Base-by-base conservation (phyloP, 129 eudicot species). In the Logfia minima region DNA sequence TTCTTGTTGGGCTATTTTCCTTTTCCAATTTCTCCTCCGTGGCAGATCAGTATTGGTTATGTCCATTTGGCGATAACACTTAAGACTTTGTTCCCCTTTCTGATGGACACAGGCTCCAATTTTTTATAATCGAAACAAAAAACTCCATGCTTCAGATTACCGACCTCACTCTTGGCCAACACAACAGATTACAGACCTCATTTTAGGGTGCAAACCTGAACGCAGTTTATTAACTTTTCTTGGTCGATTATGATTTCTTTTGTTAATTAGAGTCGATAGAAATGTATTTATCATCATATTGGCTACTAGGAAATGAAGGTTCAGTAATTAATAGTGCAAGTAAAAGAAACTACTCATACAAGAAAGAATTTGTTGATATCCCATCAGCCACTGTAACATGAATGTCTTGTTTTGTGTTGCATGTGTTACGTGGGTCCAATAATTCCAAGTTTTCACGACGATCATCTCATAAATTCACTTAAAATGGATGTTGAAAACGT, bases 1-100 rank as follows among this genome's bases (percentile, higher is more conserved):
- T 75, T 62, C 63, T 13, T 16, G 65, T 65, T 75, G 34, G 65
- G 79, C 71, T 63, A 45, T 62, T 62, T 63, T 39, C 22, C n/a
- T 18, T 26, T 45, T 48, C 48, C 34, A 4, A 59, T 64, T 65
- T n/a, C 51, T 23, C 48, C 43, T n/a, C 51, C 10, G 8, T 21
- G 17, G 39, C 58, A 37, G 32, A 74, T 59, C 39, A 11, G 18
- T 29, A 41, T 55, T 32, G 8, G 7, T 58, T 4, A 5, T 35
- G 32, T 31, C 45, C 8, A 3, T 37, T 10, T 48, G 17, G 55
- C 55, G 55, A 14, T 48, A 48, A 48, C 10, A 19, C 6, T 63
- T 28, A 14, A 28, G 34, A 65, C 24, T 16, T 66, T 66, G 41
- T 66, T n/a, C 18, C 21, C 29, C 19, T 11, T 23, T 4, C 32